These are phyloP conservation scores for Gracilariopsis chorda DNA, from an alignment of 23 red algal species.

Conservation along the genomic window DNA sequence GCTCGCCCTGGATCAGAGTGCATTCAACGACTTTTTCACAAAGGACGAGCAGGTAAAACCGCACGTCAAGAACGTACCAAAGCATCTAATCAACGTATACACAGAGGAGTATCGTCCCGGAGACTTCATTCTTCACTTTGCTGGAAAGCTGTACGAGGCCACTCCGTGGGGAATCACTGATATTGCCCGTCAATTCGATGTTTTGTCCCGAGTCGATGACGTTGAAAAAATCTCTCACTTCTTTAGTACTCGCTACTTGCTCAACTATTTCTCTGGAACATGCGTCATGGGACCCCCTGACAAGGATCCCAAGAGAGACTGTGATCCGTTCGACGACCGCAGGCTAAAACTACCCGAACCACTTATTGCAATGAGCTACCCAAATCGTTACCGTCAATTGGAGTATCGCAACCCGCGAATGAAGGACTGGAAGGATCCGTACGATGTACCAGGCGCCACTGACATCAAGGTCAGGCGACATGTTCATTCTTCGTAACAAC, in stretches of 20 bases:
- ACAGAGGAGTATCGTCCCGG: slow-evolving; percentile 89
- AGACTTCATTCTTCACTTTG: slow-evolving; percentile 91
- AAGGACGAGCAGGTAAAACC: slow-evolving; percentile 5
- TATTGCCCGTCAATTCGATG: slow-evolving; percentile 88
- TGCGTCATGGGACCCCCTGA: slow-evolving; percentile 59
- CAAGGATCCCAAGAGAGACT: slow-evolving; percentile 67
- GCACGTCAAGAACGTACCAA: slow-evolving; percentile 80
- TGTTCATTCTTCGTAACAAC: neutral
- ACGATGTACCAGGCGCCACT: slow-evolving; percentile 63
- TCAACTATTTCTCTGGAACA: slow-evolving; percentile 83
- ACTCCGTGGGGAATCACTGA: slow-evolving; percentile 74
- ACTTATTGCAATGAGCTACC: slow-evolving; percentile 53
- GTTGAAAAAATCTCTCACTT: slow-evolving; percentile 60
- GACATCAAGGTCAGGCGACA: slow-evolving; percentile 26
- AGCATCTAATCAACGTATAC: slow-evolving; percentile 86
- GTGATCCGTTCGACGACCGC: slow-evolving; percentile 23
- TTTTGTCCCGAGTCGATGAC: slow-evolving; percentile 66
- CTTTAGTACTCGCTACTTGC: slow-evolving; percentile 76
- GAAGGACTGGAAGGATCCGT: slow-evolving; percentile 69
- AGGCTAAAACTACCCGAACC: slow-evolving; percentile 67
- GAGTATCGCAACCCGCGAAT: slow-evolving; percentile 32
- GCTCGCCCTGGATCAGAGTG: slow-evolving; percentile 75
- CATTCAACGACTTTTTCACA: slow-evolving; percentile 67
- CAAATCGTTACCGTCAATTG: slow-evolving; percentile 76
- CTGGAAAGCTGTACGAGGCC: slow-evolving; percentile 93